Percentiles rank a stretch among this genome's conserved stretches.
Evolutionary conservation across 2,329 filamentous ascomycete species (phyloP).

Genomic region (Hypoxylon sp.): DNA sequence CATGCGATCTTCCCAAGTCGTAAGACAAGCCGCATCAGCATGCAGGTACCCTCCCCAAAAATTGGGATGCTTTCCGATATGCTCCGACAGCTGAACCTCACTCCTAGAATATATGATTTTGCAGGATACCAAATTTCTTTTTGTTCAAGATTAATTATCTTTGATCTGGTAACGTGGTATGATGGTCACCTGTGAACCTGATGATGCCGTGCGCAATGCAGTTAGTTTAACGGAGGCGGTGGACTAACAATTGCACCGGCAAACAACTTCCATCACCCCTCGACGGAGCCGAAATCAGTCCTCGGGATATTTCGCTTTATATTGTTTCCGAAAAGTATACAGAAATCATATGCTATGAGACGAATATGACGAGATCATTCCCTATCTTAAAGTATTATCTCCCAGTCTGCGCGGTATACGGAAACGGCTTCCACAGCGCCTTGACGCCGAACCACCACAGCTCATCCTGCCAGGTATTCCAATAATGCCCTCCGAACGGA

Average conservation of each 20-base stretch:
- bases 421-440: slow-evolving; percentile 49
- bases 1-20: slow-evolving; percentile 4
- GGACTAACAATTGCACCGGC: neutral
- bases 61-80: neutral
- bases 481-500: slow-evolving; percentile 49
- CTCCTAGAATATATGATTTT: neutral
- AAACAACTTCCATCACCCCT: neutral
- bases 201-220: slow-evolving; percentile 1
- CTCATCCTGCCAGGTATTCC: slow-evolving; percentile 51
- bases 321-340: neutral
- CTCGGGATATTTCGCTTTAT: neutral
- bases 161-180: slow-evolving; percentile 19
- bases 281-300: neutral
- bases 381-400: slow-evolving; percentile 9
- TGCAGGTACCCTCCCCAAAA: slow-evolving; percentile 12
- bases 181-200: slow-evolving; percentile 23
- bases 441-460: slow-evolving; percentile 50
- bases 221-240: slow-evolving; percentile 1
- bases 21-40: slow-evolving; percentile 11
- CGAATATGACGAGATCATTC: slow-evolving; percentile 4
- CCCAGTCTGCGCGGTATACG: slow-evolving; percentile 35
- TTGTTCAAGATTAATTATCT: neutral
- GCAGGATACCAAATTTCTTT: neutral
- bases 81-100: neutral
- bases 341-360: slow-evolving; percentile 12